Percentiles rank a stretch among this genome's conserved stretches.
Evolutionary conservation across 1,284 basidiomycete species (phyloP).

Genomic region (Ceratobasidium sp.): DNA sequence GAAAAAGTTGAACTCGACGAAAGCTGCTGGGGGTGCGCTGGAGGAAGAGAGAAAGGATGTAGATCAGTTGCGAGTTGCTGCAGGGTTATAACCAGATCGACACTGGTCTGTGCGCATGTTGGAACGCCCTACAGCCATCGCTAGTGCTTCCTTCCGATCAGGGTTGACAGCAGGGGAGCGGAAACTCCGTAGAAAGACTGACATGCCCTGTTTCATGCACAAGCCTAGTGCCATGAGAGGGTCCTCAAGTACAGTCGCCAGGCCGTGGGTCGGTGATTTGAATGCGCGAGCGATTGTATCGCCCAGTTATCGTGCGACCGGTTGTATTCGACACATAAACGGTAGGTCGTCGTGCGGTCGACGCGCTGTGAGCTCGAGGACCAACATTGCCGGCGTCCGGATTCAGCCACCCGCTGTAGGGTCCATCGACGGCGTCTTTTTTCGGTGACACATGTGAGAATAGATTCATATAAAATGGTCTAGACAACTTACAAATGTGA

Average conservation of each 20-base stretch:
- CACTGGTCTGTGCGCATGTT: slow-evolving; percentile 24
- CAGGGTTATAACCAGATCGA: neutral
- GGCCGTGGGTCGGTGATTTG: no score
- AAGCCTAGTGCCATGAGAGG: slow-evolving; percentile 3
- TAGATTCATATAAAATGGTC: neutral
- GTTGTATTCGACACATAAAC: neutral
- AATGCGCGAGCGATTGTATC: neutral
- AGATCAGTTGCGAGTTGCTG: neutral
- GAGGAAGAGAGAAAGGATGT: neutral
- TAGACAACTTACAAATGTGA: neutral
- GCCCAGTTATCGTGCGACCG: slow-evolving; percentile 8
- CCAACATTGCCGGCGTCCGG: neutral
- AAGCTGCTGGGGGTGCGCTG: slow-evolving; percentile 10
- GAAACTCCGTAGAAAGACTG: neutral
- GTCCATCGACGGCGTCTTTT: slow-evolving; percentile 8
- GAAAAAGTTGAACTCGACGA: neutral
- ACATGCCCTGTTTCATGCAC: slow-evolving; percentile 40
- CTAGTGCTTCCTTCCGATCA: neutral
- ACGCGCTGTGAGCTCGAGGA: slow-evolving; percentile 15
- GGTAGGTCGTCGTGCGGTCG: slow-evolving; percentile 18
- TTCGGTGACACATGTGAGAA: slow-evolving; percentile 1
- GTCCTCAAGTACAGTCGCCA: neutral
- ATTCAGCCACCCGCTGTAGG: neutral
- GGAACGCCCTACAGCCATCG: slow-evolving; percentile 3
- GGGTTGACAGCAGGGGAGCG: neutral